Evolutionary conservation across 164 flowering plant genomes (phyloP).

Genomic region (Kalanchoe fedtschenkoi): DNA sequence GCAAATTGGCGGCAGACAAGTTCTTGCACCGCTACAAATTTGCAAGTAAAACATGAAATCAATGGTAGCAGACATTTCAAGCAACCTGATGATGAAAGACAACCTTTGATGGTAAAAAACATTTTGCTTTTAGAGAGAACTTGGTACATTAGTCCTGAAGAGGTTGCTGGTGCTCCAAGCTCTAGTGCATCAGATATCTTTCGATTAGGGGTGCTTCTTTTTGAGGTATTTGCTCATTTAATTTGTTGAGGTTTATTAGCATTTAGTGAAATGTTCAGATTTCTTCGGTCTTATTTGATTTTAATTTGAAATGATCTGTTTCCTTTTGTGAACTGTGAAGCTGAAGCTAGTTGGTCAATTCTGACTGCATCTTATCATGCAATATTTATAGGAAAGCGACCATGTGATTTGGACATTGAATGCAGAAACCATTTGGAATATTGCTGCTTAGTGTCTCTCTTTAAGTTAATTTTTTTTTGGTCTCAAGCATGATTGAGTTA

Average conservation of each 20-base stretch:
- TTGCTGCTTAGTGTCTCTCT: not conserved
- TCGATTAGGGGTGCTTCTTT: slow-evolving; percentile 82
- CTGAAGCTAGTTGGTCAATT: too few species aligned
- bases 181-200: slow-evolving; percentile 83
- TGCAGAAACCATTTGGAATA: not conserved
- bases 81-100: slow-evolving; percentile 33
- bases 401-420: too few species aligned
- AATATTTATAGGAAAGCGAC: too few species aligned
- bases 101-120: slow-evolving; percentile 65
- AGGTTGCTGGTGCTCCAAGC: slow-evolving; percentile 52
- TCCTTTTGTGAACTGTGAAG: not conserved
- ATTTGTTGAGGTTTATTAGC: not conserved
- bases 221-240: slow-evolving; percentile 48
- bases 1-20: slow-evolving; percentile 45
- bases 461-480: not conserved
- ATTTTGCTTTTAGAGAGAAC: slow-evolving; percentile 58
- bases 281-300: not conserved
- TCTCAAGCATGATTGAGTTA: not conserved
- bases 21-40: slow-evolving; percentile 20
- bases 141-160: slow-evolving; percentile 97
- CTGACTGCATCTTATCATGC: not conserved
- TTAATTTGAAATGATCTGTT: not conserved
- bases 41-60: slow-evolving; percentile 20
- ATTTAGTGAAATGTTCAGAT: not conserved
- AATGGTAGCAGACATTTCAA: slow-evolving; percentile 20